phyloP scores from a whole-genome alignment of 345 rosid species.

The Dipteronia dyeriana region DNA sequence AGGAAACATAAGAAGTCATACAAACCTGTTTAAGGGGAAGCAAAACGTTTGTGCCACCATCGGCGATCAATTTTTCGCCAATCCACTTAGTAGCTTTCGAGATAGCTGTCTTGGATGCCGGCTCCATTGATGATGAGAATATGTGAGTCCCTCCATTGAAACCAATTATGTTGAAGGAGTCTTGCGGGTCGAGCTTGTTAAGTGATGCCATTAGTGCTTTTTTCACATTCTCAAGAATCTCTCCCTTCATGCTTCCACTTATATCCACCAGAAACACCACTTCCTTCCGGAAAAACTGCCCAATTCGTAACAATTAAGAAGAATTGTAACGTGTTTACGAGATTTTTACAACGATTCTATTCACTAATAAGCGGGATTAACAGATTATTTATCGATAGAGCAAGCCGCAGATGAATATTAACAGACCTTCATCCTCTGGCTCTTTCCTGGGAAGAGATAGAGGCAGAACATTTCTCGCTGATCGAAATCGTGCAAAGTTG shows the following conservation, averaged over 20 bases:
- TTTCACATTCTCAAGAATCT: conserved; percentile 61
- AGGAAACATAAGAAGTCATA: not conserved
- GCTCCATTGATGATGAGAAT: conserved; percentile 71
- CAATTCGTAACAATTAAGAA: conserved; percentile 19
- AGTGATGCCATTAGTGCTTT: conserved; percentile 58
- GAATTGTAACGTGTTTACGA: not conserved
- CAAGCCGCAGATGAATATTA: not conserved
- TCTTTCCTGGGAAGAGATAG: conserved; percentile 77
- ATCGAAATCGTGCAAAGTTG: conserved; percentile 56
- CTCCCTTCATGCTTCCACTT: conserved; percentile 86
- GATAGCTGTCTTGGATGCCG: conserved; percentile 54
- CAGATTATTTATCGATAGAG: not conserved
- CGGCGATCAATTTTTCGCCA: conserved; percentile 44
- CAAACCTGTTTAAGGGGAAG: conserved; percentile 68
- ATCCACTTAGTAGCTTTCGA: conserved; percentile 69
- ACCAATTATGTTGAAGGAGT: conserved; percentile 84
- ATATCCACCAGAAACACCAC: conserved; percentile 75
- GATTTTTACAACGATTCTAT: not conserved
- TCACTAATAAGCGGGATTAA: too few relatives aligned
- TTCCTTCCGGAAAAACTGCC: conserved; percentile 69
- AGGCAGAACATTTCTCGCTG: conserved; percentile 75
- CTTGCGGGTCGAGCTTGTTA: conserved; percentile 53
- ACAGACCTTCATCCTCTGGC: conserved; percentile 60
- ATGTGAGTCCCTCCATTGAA: conserved; percentile 64
- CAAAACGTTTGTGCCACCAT: conserved; percentile 74